Conservation (phyloP, 495 filamentous ascomycete species). For the Tricharina praecox region DNA sequence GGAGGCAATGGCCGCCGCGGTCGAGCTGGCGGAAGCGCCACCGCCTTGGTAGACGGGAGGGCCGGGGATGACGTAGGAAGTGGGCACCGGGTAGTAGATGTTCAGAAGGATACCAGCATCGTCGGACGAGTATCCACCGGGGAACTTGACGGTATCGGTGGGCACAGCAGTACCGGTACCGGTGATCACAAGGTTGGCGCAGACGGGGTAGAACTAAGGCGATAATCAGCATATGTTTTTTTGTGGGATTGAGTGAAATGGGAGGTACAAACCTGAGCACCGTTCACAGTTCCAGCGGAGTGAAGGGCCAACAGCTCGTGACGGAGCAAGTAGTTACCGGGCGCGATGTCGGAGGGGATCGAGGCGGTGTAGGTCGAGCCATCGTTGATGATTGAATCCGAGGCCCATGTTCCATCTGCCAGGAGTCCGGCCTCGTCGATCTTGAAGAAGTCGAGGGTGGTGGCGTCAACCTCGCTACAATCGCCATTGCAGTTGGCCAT, state of each 20-base stretch:
- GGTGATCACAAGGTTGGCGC: conserved; percentile 55
- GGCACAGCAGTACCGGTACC: conserved; percentile 45
- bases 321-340: conserved; percentile 64
- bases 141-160: conserved; percentile 39
- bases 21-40: conserved; percentile 4
- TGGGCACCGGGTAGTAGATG: conserved; percentile 8
- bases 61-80: conserved; percentile 37
- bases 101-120: conserved; percentile 49
- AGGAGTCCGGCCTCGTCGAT: conserved; percentile 48
- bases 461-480: conserved; percentile 49
- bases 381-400: conserved; percentile 45
- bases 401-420: conserved; percentile 46
- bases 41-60: conserved; percentile 32
- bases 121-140: conserved; percentile 41
- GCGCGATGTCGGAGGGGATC: conserved; percentile 46
- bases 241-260: background rate
- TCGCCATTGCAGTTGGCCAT: conserved; percentile 56
- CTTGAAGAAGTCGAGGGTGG: conserved; percentile 42
- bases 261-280: conserved; percentile 38
- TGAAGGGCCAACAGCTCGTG: conserved; percentile 73
- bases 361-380: conserved; percentile 53
- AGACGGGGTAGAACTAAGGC: conserved; percentile 63
- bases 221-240: background rate
- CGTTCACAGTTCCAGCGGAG: conserved; percentile 38
- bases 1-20: background rate